phyloP scores from a whole-genome alignment of 192 early-diverging fungal species.

The Linnemannia elongata region DNA sequence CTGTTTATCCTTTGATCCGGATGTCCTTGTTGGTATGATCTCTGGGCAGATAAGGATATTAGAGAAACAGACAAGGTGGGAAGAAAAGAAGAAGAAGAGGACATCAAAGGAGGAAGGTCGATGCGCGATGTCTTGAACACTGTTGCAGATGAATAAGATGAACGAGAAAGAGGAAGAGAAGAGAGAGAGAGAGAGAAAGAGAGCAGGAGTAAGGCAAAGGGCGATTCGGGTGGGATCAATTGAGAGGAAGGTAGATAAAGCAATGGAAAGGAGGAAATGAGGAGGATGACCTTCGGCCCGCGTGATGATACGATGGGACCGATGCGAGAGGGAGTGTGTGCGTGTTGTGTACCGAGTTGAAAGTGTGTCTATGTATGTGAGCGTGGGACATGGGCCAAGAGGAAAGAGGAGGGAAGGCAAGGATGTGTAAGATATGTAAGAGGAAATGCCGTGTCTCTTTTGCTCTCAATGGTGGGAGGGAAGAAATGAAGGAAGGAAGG shows the following conservation, averaged over 20 bases:
- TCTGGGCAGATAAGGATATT: background rate
- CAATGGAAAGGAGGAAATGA: background rate
- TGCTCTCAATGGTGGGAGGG: background rate
- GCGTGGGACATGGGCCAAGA: slow-evolving; percentile 4
- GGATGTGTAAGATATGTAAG: slow-evolving; percentile 11
- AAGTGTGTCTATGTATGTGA: background rate
- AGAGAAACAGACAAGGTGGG: background rate
- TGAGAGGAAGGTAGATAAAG: background rate
- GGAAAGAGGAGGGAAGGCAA: background rate
- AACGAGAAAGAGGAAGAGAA: background rate
- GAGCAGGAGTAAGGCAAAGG: background rate
- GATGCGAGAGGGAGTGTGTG: background rate
- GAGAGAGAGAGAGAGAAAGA: background rate
- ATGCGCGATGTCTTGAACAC: background rate
- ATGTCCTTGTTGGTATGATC: too few species aligned
- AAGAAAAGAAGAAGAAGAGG: background rate
- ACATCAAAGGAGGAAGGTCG: background rate
- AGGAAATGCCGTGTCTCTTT: background rate
- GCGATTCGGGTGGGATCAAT: background rate
- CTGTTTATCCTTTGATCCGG: too few species aligned
- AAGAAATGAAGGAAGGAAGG: background rate
- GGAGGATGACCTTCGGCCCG: background rate
- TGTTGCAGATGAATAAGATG: background rate
- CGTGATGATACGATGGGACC: background rate
- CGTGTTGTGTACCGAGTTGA: slow-evolving; percentile 1